Base-by-base conservation (phyloP, 2,329 filamentous ascomycete genomes). In the Verticillium zaregamsianum region DNA sequence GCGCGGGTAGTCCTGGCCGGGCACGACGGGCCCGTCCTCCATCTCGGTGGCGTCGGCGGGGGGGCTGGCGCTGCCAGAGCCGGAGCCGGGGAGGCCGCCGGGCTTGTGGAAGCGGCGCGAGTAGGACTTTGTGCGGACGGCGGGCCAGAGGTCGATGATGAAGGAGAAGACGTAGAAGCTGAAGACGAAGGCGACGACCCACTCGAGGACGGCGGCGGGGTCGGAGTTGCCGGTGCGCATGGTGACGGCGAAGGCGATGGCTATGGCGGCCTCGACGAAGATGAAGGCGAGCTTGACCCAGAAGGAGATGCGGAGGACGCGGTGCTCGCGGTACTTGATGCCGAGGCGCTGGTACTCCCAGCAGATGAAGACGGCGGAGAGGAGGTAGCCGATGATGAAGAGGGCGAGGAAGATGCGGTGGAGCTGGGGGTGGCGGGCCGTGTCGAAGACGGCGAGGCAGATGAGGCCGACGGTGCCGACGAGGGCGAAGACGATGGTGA, bases 131-230 rank as follows among this genome's bases (percentile, higher is more conserved):
- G 87, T 90, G 64, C 84, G 80, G 2, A 90, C 80, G 12, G 92
- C 91, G 0, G 95, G 95, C 66, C 91, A 82, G 58, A 99, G 86
- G 77, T 99, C 94, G 72, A 97, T 82, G 70, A 90, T 84, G 80
- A 96, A 98, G 64, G 90, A 92, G 65, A 94, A 84, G 64, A 96
- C 82, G 77, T 97, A 98, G 71, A 93, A 90, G 59, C 90, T 91
- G 78, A 93, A 97, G 71, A 97, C 82, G 71, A 96, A 87, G 35
- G 92, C 86, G 66, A 97, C 87, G 63, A 86, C 72, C 86, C 86
- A 89, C 77, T 98, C 94, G 35, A 97, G 75, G 59, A 96, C 78
- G 6, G 93, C 95, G 45, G 89, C 92, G 1, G 79, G 76, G 74
- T 95, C 89, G 68, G 82, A 83, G 9, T 76, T 63, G 3, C 73